Base-by-base conservation (phyloP, 495 filamentous ascomycete species). In the Staphylotrichum longicolle region DNA sequence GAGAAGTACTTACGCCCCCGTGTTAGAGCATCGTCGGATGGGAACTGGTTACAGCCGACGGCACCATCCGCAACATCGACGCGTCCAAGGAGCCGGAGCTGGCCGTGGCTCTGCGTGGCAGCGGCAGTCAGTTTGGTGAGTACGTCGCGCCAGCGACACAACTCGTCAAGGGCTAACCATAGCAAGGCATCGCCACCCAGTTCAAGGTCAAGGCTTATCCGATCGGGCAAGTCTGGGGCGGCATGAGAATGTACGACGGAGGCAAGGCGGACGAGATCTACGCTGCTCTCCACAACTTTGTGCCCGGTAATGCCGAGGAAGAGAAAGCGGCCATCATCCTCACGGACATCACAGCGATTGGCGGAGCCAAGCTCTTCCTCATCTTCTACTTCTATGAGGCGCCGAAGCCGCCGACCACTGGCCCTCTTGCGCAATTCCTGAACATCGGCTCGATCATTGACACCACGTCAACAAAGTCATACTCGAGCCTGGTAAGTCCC, bases 221-320 rank as follows among this genome's bases (percentile, higher is more conserved):
- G n/a, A 45, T 45, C 42, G 42, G 42, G 12, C 42, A 45, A 45
- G 42, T 45, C 11, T 45, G 42, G 42, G 42, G 42, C n/a, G 42
- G 42, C 42, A 45, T 45, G 42, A 11, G 42, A 1, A 45, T 45
- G 9, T 45, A 45, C n/a, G 12, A 11, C 42, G 42, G 42, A 45
- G 42, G 42, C 7, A 45, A 45, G 4, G 42, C 42, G 1, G 42
- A 45, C 12, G 42, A 45, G 42, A 45, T 45, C 12, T 45, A 45
- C 42, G 42, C 42, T 45, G 42, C 42, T n/a, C 42, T 45, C 42
- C 42, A 45, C 42, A 45, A 45, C 42, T 45, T 45, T 11, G 42
- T 45, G 7, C 42, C 42, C 12, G 42, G 42, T 11, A 45, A 45
- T 45, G 42, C 42, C 42, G 42, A 12, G 10, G 42, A 45, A 7